Evolutionary conservation across 345 rosid genomes (phyloP).

Genomic region (Theobroma cacao): DNA sequence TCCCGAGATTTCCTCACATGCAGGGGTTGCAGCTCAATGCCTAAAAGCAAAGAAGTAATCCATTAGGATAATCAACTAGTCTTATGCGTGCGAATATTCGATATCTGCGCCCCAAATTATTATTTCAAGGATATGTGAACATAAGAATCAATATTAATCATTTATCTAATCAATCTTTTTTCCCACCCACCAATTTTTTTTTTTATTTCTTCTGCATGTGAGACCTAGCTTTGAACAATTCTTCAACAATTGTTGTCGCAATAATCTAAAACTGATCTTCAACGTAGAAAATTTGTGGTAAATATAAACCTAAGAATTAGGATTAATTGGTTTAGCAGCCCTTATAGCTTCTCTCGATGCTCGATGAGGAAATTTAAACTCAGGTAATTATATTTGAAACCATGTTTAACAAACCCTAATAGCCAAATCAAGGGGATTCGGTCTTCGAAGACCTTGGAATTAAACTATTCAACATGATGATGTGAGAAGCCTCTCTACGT

Average conservation of each 20-base stretch:
- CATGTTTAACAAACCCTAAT: background rate
- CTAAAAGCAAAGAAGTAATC: constrained; percentile 14
- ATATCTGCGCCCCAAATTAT: constrained; percentile 27
- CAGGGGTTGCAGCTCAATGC: constrained; percentile 33
- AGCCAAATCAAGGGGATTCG: no score
- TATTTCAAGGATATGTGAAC: constrained; percentile 24
- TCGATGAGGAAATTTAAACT: background rate
- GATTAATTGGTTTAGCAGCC: background rate
- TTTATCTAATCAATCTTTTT: constrained; percentile 39
- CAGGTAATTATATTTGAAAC: background rate
- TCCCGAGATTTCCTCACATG: constrained; percentile 69
- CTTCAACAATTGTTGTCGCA: background rate
- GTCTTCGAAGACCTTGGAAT: background rate
- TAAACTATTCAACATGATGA: constrained; percentile 13
- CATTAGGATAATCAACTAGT: constrained; percentile 20
- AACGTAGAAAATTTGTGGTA: background rate
- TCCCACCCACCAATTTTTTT: no score
- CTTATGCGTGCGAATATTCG: constrained; percentile 73
- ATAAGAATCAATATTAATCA: constrained; percentile 41
- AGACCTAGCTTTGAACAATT: constrained; percentile 20
- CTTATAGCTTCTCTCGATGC: background rate
- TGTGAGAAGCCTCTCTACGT: constrained; percentile 48
- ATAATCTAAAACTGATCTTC: background rate
- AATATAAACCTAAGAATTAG: background rate
- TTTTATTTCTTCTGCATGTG: constrained; percentile 46